Conservation (phyloP, 2,329 filamentous ascomycete genomes). For the Fusarium lateritium region DNA sequence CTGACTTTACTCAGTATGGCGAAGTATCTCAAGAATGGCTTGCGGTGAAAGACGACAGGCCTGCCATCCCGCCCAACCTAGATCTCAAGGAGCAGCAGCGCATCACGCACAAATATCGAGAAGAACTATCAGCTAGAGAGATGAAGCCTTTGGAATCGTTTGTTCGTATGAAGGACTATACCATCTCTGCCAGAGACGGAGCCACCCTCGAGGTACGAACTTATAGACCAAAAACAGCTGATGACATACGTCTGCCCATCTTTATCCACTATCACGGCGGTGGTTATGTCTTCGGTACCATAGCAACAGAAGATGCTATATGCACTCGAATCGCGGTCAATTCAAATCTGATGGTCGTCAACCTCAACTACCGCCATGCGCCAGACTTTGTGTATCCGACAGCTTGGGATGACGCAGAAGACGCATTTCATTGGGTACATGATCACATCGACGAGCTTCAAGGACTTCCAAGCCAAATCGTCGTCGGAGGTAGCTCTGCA, state of each 20-base stretch:
- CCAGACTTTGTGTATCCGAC: conserved; percentile 68
- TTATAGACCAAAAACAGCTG: conserved; percentile 31
- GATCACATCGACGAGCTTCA: conserved; percentile 32
- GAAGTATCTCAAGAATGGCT: conserved; percentile 61
- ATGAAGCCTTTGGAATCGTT: conserved; percentile 15
- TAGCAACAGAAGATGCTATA: conserved; percentile 66
- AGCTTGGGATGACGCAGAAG: conserved; percentile 67
- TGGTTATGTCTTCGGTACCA: conserved; percentile 69
- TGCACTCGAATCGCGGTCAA: conserved; percentile 64
- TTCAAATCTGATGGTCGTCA: conserved; percentile 62
- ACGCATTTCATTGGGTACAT: conserved; percentile 69
- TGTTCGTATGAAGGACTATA: conserved; percentile 55
- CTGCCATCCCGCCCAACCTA: conserved; percentile 8
- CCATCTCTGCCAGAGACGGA: conserved; percentile 36
- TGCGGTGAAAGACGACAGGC: conserved; percentile 47
- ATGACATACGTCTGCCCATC: conserved; percentile 61
- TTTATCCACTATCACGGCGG: conserved; percentile 69
- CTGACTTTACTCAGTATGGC: conserved; percentile 57
- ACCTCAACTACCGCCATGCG: conserved; percentile 72
- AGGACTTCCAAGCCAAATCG: conserved; percentile 46
- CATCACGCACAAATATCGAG: conserved; percentile 33
- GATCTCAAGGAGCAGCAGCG: conserved; percentile 34
- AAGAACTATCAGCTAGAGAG: conserved; percentile 13
- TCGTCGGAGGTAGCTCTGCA: conserved; percentile 66
- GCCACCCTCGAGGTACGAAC: conserved; percentile 38